Evolutionary conservation across 2,329 filamentous ascomycete genomes (phyloP).

Genomic region (Monosporascus sp.): DNA sequence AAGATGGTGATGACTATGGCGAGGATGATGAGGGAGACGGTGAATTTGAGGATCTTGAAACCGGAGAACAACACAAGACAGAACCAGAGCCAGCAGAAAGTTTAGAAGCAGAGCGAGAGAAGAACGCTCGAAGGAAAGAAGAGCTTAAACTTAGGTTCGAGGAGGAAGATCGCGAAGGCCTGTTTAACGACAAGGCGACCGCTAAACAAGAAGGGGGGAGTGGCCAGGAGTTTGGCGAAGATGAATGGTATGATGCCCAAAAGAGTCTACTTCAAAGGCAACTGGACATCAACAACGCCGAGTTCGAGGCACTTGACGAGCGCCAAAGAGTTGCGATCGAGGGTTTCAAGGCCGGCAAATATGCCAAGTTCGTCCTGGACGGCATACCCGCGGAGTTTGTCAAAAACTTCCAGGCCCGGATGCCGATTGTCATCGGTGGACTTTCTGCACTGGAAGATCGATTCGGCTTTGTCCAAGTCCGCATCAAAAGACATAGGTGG

Average conservation of each 20-base stretch:
- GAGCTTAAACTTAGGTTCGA: conserved; percentile 93
- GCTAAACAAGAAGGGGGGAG: conserved; percentile 64
- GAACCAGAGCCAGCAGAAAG: conserved; percentile 39
- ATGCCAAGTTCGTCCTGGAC: conserved; percentile 85
- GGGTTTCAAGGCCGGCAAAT: conserved; percentile 86
- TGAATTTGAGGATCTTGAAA: conserved; percentile 81
- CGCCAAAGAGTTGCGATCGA: conserved; percentile 78
- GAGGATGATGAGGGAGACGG: conserved; percentile 70
- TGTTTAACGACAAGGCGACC: conserved; percentile 81
- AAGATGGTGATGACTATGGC: conserved; percentile 45
- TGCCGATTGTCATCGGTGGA: conserved; percentile 86
- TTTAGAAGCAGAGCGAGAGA: conserved; percentile 83
- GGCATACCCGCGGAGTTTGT: conserved; percentile 89
- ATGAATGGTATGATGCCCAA: conserved; percentile 97
- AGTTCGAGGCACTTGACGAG: conserved; percentile 85
- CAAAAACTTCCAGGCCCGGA: conserved; percentile 71
- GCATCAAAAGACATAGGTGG: conserved; percentile 97
- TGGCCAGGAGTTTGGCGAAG: conserved; percentile 83
- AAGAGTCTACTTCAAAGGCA: conserved; percentile 95
- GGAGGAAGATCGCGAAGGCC: conserved; percentile 95
- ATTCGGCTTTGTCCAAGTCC: conserved; percentile 90
- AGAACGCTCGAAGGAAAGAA: conserved; percentile 87
- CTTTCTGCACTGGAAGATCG: conserved; percentile 89
- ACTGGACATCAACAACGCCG: conserved; percentile 90
- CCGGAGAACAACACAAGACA: conserved; percentile 55